Percentiles rank a stretch among this genome's conserved stretches.
These are phyloP conservation scores for Colletotrichum costaricense DNA, from an alignment of 2,329 filamentous ascomycete genomes.

Conservation along the genomic window DNA sequence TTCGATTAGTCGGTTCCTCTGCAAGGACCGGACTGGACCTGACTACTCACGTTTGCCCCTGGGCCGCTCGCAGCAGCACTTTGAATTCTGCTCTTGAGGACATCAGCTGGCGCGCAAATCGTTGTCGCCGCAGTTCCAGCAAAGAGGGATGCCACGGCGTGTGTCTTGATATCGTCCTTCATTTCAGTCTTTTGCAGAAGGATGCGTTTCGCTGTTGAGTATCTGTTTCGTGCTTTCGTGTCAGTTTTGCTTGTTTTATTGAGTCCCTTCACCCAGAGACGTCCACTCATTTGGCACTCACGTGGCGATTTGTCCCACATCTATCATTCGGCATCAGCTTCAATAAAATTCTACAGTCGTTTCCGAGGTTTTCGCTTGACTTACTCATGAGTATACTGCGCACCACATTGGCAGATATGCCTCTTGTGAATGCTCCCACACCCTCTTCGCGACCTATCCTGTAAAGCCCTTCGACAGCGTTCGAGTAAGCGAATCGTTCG, in stretches of 20 bases:
- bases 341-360: background rate
- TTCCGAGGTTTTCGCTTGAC: slow-evolving; percentile 28
- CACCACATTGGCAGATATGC: slow-evolving; percentile 52
- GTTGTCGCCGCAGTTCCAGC: slow-evolving; percentile 60
- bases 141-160: slow-evolving; percentile 51
- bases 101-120: slow-evolving; percentile 57
- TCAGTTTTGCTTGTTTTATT: background rate
- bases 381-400: slow-evolving; percentile 58
- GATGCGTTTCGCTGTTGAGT: slow-evolving; percentile 48
- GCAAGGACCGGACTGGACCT: background rate
- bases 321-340: slow-evolving; percentile 40
- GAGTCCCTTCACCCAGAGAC: background rate
- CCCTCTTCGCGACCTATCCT: slow-evolving; percentile 53
- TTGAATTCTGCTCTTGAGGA: slow-evolving; percentile 57
- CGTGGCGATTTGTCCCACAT: slow-evolving; percentile 58
- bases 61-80: slow-evolving; percentile 40
- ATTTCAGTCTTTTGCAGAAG: slow-evolving; percentile 42
- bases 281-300: slow-evolving; percentile 40
- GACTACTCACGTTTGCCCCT: slow-evolving; percentile 29
- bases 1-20: background rate
- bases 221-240: slow-evolving; percentile 39
- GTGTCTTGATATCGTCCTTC: slow-evolving; percentile 53
- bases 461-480: slow-evolving; percentile 48
- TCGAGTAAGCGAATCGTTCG: slow-evolving; percentile 52
- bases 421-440: slow-evolving; percentile 49